Base-by-base conservation (phyloP, 2,329 filamentous ascomycete species). In the Trichophyton equinum region DNA sequence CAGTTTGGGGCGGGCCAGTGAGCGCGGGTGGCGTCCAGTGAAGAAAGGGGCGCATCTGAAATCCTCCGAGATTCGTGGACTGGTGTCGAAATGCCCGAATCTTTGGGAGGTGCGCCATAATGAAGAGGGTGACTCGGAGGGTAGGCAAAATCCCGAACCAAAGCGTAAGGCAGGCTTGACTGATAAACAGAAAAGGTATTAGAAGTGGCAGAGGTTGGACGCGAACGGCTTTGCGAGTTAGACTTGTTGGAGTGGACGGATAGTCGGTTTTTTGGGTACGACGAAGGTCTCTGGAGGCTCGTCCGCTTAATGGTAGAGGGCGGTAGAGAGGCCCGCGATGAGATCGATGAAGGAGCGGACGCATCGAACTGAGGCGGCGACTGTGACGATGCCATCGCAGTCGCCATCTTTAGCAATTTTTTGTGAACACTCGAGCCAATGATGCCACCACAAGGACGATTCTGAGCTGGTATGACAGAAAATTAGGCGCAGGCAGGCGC, bases 101-200 rank as follows among this genome's bases (percentile, higher is more conserved):
- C 80, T n/a, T 85, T 83, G 59, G 87, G 86, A 15, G 89, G 86
- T n/a, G 92, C 88, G 1, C 94, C 94, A 79, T 96, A 96, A 77
- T 97, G 94, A 74, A 96, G 81, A 49, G 89, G 91, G 73, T 97
- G 89, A 60, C 82, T 81, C 27, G 82, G 72, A 36, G 89, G 85
- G 72, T 97, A 99, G 67, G 94, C 94, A 76, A 97, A 99, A 79
- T 99, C 94, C 69, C 94, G 87, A 65, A 99, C 91, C 51, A 89
- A 80, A n/a, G 91, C 85, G 73, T 96, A 96, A 5, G 88, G 75
- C 18, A 96, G 82, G 71, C 85, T 95, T 62, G 91, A 94, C 68
- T 90, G 87, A 74, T 90, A 94, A 68, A 87, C 79, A 15, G 90
- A 88, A 70, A 94, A 92, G 64, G 89, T 81, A 69, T 88, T 83